Conservation (phyloP, 2,329 filamentous ascomycete species). For the Claviceps fusiformis region DNA sequence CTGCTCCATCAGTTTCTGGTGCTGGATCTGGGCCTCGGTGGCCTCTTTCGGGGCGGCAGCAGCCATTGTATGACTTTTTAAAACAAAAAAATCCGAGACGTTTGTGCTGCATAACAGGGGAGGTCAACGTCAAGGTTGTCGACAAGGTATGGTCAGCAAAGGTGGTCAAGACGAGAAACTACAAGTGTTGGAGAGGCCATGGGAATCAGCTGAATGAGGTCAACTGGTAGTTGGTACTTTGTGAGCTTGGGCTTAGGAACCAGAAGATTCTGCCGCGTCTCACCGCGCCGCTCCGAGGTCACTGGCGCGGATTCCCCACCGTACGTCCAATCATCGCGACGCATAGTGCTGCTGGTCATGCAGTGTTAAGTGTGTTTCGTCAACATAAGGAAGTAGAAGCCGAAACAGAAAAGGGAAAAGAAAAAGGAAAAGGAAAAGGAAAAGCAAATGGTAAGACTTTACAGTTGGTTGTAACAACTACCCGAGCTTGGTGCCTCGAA, state of each 20-base stretch:
- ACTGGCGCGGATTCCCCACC: neutral
- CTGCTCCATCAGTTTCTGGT: slow-evolving; percentile 75
- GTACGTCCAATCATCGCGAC: neutral
- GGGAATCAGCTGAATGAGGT: neutral
- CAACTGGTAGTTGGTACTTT: too few species aligned
- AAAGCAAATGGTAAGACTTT: neutral
- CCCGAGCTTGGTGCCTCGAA: neutral
- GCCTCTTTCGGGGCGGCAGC: slow-evolving; percentile 37
- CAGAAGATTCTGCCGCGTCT: slow-evolving; percentile 19
- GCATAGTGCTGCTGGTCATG: neutral
- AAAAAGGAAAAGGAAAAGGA: neutral
- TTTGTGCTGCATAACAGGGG: neutral
- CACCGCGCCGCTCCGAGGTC: slow-evolving; percentile 16
- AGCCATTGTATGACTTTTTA: neutral
- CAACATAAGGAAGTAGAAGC: neutral
- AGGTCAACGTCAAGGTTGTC: neutral
- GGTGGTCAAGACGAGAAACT: neutral
- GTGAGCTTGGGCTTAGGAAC: neutral
- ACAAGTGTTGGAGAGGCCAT: neutral
- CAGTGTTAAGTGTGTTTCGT: neutral
- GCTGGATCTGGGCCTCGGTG: slow-evolving; percentile 62
- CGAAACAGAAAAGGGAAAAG: too few species aligned
- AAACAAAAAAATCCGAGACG: too few species aligned
- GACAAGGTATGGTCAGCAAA: neutral
- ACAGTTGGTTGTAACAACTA: neutral